These are phyloP conservation scores for Claviceps quebecensis DNA, from an alignment of 2,329 filamentous ascomycete species.

Conservation along the genomic window DNA sequence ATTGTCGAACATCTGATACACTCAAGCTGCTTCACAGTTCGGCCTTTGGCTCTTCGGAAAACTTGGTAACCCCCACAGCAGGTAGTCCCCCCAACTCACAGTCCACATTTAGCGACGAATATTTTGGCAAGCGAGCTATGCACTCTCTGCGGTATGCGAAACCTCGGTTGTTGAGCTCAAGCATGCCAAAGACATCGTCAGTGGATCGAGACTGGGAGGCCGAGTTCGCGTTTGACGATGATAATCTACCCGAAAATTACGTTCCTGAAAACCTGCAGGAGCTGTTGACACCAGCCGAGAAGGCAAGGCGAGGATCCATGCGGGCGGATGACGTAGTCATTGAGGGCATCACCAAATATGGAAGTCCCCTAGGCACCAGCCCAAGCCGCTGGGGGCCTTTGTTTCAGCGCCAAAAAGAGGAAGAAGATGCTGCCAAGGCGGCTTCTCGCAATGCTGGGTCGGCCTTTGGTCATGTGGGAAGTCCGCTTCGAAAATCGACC, in stretches of 20 bases:
- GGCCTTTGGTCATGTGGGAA: slow-evolving; percentile 53
- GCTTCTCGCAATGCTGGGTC: slow-evolving; percentile 26
- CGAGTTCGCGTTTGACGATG: slow-evolving; percentile 69
- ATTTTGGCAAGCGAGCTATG: slow-evolving; percentile 59
- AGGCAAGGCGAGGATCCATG: slow-evolving; percentile 45
- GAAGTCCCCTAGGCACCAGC: slow-evolving; percentile 44
- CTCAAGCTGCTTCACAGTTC: slow-evolving; percentile 53
- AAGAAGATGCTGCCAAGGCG: slow-evolving; percentile 32
- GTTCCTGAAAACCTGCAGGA: slow-evolving; percentile 60
- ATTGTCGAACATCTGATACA: slow-evolving; percentile 46
- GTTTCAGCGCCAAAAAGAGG: slow-evolving; percentile 46
- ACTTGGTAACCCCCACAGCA: slow-evolving; percentile 38
- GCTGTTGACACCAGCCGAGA: slow-evolving; percentile 52
- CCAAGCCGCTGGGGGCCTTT: slow-evolving; percentile 47
- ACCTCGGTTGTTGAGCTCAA: slow-evolving; percentile 54
- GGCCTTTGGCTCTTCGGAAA: slow-evolving; percentile 52
- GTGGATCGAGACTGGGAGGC: slow-evolving; percentile 52
- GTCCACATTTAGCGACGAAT: slow-evolving; percentile 41
- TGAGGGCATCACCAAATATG: slow-evolving; percentile 41
- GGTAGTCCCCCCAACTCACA: slow-evolving; percentile 36
- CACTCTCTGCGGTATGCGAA: slow-evolving; percentile 52
- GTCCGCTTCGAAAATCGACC: slow-evolving; percentile 49
- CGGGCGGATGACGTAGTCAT: slow-evolving; percentile 37
- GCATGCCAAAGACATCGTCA: slow-evolving; percentile 49
- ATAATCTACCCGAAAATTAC: slow-evolving; percentile 36